Base-by-base conservation (phyloP, 345 rosid species). In the Gossypium bickii region DNA sequence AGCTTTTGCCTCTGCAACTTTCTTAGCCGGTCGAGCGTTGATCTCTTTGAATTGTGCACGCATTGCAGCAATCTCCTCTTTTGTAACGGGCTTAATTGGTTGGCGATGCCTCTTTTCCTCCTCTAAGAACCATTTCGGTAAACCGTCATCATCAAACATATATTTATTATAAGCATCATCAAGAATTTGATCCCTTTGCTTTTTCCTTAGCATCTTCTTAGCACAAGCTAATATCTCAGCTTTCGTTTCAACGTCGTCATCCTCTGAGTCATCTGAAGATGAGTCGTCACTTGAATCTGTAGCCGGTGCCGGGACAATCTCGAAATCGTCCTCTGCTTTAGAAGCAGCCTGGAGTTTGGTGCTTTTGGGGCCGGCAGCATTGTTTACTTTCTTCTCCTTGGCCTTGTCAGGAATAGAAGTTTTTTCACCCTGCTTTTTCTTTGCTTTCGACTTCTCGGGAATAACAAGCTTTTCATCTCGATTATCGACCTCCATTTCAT, bases 1-100 rank as follows among this genome's bases (percentile, higher is more conserved):
- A 29, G 94, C 97, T 78, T 95, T 95, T 71, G 99, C 99, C 81
- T 95, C 85, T 0, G 92, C 97, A 73, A 95, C 98, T 74, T 95
- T 95, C 93, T 95, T 95, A 12, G 98, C 96, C 24, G 98, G 94
- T 27, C 98, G 89, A 38, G 97, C 94, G 71, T 95, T 82, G 38
- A 95, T 93, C 79, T 91, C 99, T 80, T 80, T 95, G 85, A 93
- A 91, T 74, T 89, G 97, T 44, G 98, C 98, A 78, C 74, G 84
- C 93, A 93, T 90, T 29, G 98, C 99, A 56, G 79, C 84, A 20
- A 95, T 80, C 82, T 95, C 97, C 75, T 91, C 98, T 77, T 89
- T 93, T 1, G 98, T 95, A 24, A 95, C 60, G 0, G 97, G 99
- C 70, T 89, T 91, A 44, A 89, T 80, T n/a, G 87, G 83, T 69